phyloP scores from a whole-genome alignment of 73 alveolate species.

The Tetrahymena elliotti region DNA sequence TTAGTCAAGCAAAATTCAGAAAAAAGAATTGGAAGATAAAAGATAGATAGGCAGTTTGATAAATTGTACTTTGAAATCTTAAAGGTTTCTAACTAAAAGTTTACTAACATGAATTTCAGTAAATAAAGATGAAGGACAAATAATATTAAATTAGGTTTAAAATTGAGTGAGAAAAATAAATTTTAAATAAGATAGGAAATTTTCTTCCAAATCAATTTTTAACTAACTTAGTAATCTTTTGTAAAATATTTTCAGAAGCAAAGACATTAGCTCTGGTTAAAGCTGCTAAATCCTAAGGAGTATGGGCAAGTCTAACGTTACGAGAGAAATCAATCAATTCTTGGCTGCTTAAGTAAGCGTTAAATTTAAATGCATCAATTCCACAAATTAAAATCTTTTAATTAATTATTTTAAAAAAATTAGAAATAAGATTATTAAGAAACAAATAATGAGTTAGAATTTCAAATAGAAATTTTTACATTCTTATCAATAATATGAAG shows the following conservation, averaged over 20 bases:
- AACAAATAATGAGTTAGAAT: not conserved
- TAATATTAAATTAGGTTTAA: not conserved
- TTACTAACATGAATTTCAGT: not conserved
- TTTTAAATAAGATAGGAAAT: not conserved
- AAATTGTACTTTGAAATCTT: not conserved
- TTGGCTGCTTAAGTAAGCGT: not conserved
- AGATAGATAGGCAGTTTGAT: not conserved
- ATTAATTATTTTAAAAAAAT: not conserved
- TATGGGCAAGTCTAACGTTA: not conserved
- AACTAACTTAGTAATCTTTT: not conserved
- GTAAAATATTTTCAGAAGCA: not conserved
- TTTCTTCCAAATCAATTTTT: not conserved
- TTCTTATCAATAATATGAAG: not conserved
- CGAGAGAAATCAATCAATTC: not conserved
- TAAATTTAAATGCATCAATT: not conserved
- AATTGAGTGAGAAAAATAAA: not conserved
- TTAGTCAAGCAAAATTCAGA: too few species aligned
- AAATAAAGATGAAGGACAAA: not conserved
- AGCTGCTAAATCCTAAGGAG: not conserved
- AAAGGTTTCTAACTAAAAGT: not conserved
- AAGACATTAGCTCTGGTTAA: not conserved
- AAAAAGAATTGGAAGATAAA: too few species aligned
- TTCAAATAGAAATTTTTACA: not conserved
- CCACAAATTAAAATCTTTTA: not conserved
- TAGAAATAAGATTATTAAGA: not conserved